These are phyloP conservation scores for Fusarium beomiforme DNA, from an alignment of 2,329 filamentous ascomycete species.

Conservation along the genomic window DNA sequence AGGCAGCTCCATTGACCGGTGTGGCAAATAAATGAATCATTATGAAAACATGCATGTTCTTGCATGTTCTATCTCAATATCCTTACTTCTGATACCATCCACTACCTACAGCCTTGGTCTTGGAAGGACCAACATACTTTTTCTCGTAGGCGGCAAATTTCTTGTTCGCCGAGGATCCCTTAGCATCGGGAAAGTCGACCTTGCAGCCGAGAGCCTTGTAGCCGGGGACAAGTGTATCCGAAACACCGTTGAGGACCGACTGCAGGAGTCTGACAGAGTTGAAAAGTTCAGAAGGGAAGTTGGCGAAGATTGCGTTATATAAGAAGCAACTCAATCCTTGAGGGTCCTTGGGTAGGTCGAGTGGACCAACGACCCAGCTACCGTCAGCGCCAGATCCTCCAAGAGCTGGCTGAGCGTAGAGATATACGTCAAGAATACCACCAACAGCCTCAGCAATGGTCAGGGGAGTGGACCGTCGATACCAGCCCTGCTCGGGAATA, in stretches of 20 bases:
- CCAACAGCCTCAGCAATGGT: constrained; percentile 18
- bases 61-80: background rate
- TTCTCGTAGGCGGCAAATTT: constrained; percentile 14
- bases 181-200: constrained; percentile 16
- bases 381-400: constrained; percentile 18
- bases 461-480: constrained; percentile 23
- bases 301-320: constrained; percentile 20
- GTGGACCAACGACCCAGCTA: constrained; percentile 10
- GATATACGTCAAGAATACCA: constrained; percentile 19
- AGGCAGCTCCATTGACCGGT: too few species aligned
- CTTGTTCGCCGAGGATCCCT: constrained; percentile 6
- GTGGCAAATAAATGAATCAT: too few species aligned
- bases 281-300: constrained; percentile 19
- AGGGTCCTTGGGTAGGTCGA: background rate
- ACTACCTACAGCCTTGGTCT: constrained; percentile 14
- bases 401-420: constrained; percentile 13
- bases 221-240: background rate
- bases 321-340: constrained; percentile 19
- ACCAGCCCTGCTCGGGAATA: constrained; percentile 26
- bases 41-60: too few species aligned
- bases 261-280: constrained; percentile 7
- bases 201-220: constrained; percentile 22
- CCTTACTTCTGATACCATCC: constrained; percentile 8
- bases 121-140: constrained; percentile 18
- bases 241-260: constrained; percentile 6